Conservation (phyloP, 495 filamentous ascomycete species). For the Podospora anserina region DNA sequence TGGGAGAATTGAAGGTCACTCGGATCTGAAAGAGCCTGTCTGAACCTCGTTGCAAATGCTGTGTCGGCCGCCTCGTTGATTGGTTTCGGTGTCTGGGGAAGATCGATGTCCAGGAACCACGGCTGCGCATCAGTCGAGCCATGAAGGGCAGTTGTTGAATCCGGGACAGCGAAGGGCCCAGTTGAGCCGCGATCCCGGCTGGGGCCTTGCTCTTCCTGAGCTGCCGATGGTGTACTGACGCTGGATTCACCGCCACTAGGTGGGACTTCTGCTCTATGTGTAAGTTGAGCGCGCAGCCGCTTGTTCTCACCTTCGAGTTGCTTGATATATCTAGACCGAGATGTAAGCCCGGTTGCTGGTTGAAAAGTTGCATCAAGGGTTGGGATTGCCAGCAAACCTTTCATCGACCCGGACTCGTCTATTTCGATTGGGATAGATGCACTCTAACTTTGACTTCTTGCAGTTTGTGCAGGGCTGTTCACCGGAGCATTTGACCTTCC, state of each 20-base stretch:
- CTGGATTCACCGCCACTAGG: background rate
- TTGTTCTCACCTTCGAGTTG: constrained; percentile 12
- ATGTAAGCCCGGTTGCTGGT: background rate
- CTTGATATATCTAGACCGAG: constrained; percentile 8
- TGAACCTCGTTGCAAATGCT: constrained; percentile 6
- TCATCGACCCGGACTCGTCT: background rate
- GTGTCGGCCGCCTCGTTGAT: constrained; percentile 14
- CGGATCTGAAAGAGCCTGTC: constrained; percentile 1
- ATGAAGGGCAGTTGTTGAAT: background rate
- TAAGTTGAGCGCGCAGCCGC: constrained; percentile 4
- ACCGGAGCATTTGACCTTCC: constrained; percentile 16
- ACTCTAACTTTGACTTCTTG: background rate
- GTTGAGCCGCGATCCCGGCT: background rate
- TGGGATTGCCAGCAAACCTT: background rate
- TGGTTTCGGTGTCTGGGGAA: constrained; percentile 9
- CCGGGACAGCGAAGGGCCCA: background rate
- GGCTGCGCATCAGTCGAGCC: background rate
- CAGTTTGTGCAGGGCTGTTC: constrained; percentile 30
- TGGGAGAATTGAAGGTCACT: constrained; percentile 3
- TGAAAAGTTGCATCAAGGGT: background rate
- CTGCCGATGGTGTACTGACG: background rate
- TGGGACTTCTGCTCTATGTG: background rate
- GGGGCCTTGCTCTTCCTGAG: background rate
- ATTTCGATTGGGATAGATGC: constrained; percentile 3
- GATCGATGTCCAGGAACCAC: constrained; percentile 12